These are phyloP conservation scores for Rhododendron henanense DNA, from an alignment of 148 eudicot genomes.

Conservation along the genomic window DNA sequence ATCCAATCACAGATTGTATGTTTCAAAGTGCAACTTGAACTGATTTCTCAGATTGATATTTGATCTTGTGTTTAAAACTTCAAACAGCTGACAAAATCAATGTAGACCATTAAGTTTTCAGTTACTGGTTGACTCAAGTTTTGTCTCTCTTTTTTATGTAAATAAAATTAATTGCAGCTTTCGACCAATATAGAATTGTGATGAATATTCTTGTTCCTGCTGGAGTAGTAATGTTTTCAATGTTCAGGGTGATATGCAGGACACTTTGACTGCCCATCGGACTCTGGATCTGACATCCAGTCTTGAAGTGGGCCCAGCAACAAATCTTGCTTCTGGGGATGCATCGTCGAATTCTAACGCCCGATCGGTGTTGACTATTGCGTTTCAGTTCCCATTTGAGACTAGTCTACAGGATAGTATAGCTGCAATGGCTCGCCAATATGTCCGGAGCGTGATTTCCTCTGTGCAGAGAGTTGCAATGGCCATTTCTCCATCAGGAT, in stretches of 20 bases:
- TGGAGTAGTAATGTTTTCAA: not conserved
- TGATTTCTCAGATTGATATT: not conserved
- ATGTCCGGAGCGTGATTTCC: slow-evolving; percentile 76
- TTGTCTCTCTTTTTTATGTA: not conserved
- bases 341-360: slow-evolving; percentile 31
- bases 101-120: not conserved
- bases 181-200: not conserved
- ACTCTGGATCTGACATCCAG: slow-evolving; percentile 82
- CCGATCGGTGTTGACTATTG: slow-evolving; percentile 83
- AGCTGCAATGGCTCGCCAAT: slow-evolving; percentile 92
- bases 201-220: not conserved
- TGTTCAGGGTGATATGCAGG: slow-evolving; percentile 32
- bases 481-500: slow-evolving; percentile 91
- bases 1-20: not conserved
- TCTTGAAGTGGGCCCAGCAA: slow-evolving; percentile 73
- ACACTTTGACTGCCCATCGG: slow-evolving; percentile 39
- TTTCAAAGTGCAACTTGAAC: not conserved
- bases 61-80: not conserved
- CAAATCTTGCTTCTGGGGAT: slow-evolving; percentile 46
- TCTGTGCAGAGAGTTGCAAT: slow-evolving; percentile 95
- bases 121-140: not conserved
- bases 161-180: not conserved
- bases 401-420: slow-evolving; percentile 69
- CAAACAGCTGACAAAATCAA: not conserved
- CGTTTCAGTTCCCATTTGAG: slow-evolving; percentile 92